Conservation (phyloP, 2,329 filamentous ascomycete genomes). For the Hirsutella minnesotensis region DNA sequence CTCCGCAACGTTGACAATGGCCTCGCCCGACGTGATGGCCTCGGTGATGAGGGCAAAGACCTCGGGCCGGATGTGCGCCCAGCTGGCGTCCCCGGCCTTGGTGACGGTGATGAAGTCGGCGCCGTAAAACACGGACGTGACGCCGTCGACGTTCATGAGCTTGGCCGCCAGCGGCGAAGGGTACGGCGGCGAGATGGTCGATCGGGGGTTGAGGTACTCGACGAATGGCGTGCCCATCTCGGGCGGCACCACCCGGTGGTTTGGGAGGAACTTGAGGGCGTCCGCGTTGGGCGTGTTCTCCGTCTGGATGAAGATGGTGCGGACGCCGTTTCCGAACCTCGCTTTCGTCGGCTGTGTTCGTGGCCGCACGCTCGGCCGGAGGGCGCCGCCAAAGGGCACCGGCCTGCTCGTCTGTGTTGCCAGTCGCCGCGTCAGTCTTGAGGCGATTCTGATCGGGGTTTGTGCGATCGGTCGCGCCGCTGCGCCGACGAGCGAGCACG, state of each 20-base stretch:
- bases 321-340: conserved; percentile 22
- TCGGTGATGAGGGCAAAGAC: conserved; percentile 93
- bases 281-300: conserved; percentile 91
- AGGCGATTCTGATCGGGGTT: conserved; percentile 10
- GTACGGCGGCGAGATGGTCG: conserved; percentile 78
- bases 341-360: not conserved
- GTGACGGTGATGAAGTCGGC: conserved; percentile 94
- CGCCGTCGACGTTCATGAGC: conserved; percentile 85
- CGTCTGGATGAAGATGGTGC: conserved; percentile 96
- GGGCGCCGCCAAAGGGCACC: conserved; percentile 7
- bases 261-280: conserved; percentile 91
- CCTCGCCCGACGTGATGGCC: conserved; percentile 71
- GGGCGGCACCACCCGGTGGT: conserved; percentile 72
- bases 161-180: conserved; percentile 84
- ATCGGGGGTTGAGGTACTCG: conserved; percentile 82
- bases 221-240: conserved; percentile 64
- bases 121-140: conserved; percentile 92
- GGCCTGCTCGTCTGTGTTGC: conserved; percentile 12
- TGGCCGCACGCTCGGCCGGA: conserved; percentile 5
- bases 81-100: conserved; percentile 77
- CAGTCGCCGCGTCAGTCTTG: conserved; percentile 16
- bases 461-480: conserved; percentile 8
- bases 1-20: conserved; percentile 62
- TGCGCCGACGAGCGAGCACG: conserved; percentile 11
- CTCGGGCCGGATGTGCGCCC: conserved; percentile 91